Conservation (phyloP, 169 alveolate genomes). For the Plasmodium chabaudi region DNA sequence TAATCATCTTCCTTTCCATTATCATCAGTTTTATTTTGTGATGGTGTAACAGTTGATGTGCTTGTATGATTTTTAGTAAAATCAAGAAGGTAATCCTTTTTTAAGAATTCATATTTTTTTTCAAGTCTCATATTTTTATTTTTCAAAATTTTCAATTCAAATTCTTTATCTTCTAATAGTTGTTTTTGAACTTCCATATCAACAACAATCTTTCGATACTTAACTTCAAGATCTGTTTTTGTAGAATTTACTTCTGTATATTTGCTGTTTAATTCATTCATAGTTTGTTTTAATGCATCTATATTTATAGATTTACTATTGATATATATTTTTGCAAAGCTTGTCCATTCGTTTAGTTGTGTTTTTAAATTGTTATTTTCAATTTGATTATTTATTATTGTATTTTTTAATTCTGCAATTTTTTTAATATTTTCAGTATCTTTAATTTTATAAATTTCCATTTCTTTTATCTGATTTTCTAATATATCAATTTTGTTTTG, state of each 20-base stretch:
- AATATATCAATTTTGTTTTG: conserved; percentile 52
- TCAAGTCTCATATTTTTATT: conserved; percentile 36
- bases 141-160: conserved; percentile 42
- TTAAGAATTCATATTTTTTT: conserved; percentile 36
- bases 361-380: conserved; percentile 51
- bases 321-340: conserved; percentile 60
- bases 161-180: conserved; percentile 30
- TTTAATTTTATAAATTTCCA: conserved; percentile 18
- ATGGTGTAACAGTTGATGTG: not conserved
- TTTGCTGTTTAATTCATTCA: conserved; percentile 50
- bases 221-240: conserved; percentile 50
- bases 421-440: conserved; percentile 44
- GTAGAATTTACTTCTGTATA: conserved; percentile 34
- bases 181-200: conserved; percentile 33
- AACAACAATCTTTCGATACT: conserved; percentile 9
- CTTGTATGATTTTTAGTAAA: not conserved
- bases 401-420: conserved; percentile 36
- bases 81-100: conserved; percentile 30
- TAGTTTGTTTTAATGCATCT: conserved; percentile 21
- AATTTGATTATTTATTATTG: conserved; percentile 29
- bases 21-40: not conserved
- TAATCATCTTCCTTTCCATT: not conserved
- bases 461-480: conserved; percentile 62
- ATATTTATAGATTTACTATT: conserved; percentile 40
- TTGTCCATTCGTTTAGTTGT: conserved; percentile 47